These are phyloP conservation scores for Pyrenophora seminiperda DNA, from an alignment of 2,329 filamentous ascomycete species.

Conservation along the genomic window DNA sequence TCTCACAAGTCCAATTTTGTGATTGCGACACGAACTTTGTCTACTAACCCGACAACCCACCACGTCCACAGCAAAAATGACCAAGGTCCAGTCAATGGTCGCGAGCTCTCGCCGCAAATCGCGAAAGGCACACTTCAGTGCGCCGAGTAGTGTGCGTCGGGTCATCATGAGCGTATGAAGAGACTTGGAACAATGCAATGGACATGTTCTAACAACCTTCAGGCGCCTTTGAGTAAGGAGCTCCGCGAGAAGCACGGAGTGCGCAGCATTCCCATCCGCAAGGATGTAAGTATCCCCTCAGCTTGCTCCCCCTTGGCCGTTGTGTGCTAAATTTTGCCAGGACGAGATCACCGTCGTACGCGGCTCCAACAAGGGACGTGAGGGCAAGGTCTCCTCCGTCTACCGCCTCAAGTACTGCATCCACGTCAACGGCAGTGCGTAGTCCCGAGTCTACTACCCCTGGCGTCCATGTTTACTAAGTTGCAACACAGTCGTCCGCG, in stretches of 20 bases:
- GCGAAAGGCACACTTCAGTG: conserved; percentile 97
- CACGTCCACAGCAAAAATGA: conserved; percentile 63
- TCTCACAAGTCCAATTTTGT: conserved; percentile 24
- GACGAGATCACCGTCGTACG: conserved; percentile 91
- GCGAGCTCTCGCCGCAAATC: conserved; percentile 95
- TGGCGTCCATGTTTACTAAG: conserved; percentile 26
- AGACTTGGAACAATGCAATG: conserved; percentile 61
- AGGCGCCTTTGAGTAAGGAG: conserved; percentile 67
- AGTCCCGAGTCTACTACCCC: conserved; percentile 6
- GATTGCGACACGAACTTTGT: conserved; percentile 24
- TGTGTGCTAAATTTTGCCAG: conserved; percentile 41
- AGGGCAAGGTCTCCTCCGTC: conserved; percentile 97
- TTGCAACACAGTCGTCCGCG: conserved; percentile 70
- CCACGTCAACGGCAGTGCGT: conserved; percentile 80
- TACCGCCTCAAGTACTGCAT: conserved; percentile 84
- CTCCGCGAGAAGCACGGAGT: conserved; percentile 99
- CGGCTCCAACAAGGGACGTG: conserved; percentile 93
- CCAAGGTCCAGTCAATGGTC: conserved; percentile 68
- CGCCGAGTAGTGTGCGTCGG: conserved; percentile 91
- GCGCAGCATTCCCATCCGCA: conserved; percentile 87
- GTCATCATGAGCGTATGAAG: conserved; percentile 82
- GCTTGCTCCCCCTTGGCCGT: conserved; percentile 6
- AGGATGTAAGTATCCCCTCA: conserved; percentile 68
- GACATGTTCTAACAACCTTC: conserved; percentile 41
- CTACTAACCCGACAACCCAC: conserved; percentile 41